Evolutionary conservation across 352 stramenopile genomes (phyloP), one percentile per base, ranked within the genome.

Genomic region (Globisporangium spinosum): DNA sequence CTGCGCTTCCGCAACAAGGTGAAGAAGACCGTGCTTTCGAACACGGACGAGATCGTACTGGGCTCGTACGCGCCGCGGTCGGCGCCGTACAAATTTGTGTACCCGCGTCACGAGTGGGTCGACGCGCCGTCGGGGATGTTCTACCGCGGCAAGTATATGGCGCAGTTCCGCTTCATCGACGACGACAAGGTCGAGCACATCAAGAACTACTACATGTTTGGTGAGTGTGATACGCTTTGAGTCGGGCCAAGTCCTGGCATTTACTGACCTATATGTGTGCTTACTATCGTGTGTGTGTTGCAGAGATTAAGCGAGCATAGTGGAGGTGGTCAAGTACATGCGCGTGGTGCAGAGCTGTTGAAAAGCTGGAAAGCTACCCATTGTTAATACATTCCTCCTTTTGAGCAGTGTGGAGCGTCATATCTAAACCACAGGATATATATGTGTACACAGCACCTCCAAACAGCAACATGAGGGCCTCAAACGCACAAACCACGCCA

Each of bases 91-190:
- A 80, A 91, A 54, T 97, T 97, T 57, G 73, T 88, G 23, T 96
- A 92, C 69, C 89, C 89, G 0, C 82, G 85, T 9, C 69, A 80
- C 64, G 85, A 89, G 29, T 97, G 83, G 82, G 82, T 93, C 64
- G 87, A 97, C 65, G 86, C 89, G 27, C 89, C 89, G 1, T 86
- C 82, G 2, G 89, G 89, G 5, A 84, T 97, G 65, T 93, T 97
- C 67, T 96, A 94, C 67, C 83, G 89, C 38, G 89, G 89, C 15
- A 92, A 88, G 65, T 97, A 97, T 74, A 89, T 90, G 75, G 85
- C 82, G 38, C 83, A 87, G 63, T 90, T 93, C 67, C 70, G 77
- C 15, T 90, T 93, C 67, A 65, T 81, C 23, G 85, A 93, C 61
- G 85, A 93, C 64, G 85, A 93, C 69, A 74, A 80, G 8, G 53